A percentile compares a stretch with the other conserved stretches of the same genome.
These are phyloP conservation scores for Chlorella ohadii DNA, from an alignment of 139 green algal species.

Conservation along the genomic window DNA sequence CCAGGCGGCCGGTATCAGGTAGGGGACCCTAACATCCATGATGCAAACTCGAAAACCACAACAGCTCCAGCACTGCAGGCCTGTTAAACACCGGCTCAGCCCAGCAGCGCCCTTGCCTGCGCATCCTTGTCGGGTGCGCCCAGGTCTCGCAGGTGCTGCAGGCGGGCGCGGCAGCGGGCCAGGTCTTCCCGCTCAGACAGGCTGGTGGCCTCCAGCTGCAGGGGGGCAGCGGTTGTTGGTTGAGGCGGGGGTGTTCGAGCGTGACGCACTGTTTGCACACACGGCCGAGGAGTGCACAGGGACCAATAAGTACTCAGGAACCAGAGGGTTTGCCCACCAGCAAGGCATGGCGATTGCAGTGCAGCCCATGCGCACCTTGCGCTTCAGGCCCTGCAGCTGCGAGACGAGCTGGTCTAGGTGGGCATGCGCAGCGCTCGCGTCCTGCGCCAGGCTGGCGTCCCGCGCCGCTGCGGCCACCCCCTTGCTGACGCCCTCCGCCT, in stretches of 20 bases:
- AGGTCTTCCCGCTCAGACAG: slow-evolving; percentile 68
- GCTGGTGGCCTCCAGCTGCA: slow-evolving; percentile 67
- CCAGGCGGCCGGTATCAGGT: too few relatives aligned
- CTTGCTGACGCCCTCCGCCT: not conserved
- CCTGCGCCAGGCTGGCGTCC: not conserved
- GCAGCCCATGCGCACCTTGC: slow-evolving; percentile 67
- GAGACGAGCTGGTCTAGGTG: slow-evolving; percentile 52
- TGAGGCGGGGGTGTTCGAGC: too few relatives aligned
- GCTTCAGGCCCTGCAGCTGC: slow-evolving; percentile 75
- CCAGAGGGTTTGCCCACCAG: too few relatives aligned
- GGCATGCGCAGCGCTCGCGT: not conserved
- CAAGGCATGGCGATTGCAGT: too few relatives aligned
- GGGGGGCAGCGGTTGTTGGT: not conserved
- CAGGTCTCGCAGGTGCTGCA: slow-evolving; percentile 68
- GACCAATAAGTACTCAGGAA: not conserved
- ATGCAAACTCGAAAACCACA: too few relatives aligned
- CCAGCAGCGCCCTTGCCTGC: too few relatives aligned
- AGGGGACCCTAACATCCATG: too few relatives aligned
- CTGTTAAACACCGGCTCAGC: too few relatives aligned
- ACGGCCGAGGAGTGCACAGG: too few relatives aligned
- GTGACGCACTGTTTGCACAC: too few relatives aligned
- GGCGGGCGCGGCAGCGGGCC: slow-evolving; percentile 60
- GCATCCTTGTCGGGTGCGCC: slow-evolving; percentile 39
- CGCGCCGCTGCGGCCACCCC: not conserved
- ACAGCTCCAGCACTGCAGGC: too few relatives aligned